Evolutionary conservation across 2,329 filamentous ascomycete genomes (phyloP).

Genomic region (Alternaria hordeiaustralica): DNA sequence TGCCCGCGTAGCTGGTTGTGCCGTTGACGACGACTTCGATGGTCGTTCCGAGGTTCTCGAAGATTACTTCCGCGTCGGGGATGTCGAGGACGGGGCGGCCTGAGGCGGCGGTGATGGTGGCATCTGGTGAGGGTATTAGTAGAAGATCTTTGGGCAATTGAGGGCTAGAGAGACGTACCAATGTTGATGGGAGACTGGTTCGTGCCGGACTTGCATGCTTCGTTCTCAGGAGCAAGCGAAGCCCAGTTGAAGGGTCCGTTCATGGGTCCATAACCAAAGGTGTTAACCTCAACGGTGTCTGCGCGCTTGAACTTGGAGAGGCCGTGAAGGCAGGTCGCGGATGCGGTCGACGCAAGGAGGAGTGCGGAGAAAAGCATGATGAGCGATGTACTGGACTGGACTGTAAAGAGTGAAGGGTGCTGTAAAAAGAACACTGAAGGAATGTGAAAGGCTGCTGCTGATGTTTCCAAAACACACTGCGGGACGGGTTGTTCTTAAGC

Average conservation of each 20-base stretch:
- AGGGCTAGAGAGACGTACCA: slow-evolving; percentile 29
- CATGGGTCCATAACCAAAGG: slow-evolving; percentile 53
- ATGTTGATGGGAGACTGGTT: slow-evolving; percentile 66
- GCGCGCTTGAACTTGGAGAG: slow-evolving; percentile 48
- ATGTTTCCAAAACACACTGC: background rate
- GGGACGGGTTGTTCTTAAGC: background rate
- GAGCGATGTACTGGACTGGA: slow-evolving; percentile 2
- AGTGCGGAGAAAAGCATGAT: slow-evolving; percentile 43
- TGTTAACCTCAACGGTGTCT: slow-evolving; percentile 38
- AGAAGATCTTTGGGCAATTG: background rate
- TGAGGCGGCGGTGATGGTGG: slow-evolving; percentile 38
- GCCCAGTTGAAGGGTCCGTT: slow-evolving; percentile 63
- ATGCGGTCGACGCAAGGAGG: slow-evolving; percentile 42
- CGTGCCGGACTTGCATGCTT: slow-evolving; percentile 56
- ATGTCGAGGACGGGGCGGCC: slow-evolving; percentile 47
- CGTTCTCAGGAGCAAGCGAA: slow-evolving; percentile 53
- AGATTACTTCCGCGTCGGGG: slow-evolving; percentile 53
- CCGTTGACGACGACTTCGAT: slow-evolving; percentile 63
- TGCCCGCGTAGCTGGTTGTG: slow-evolving; percentile 51
- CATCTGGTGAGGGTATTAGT: slow-evolving; percentile 29
- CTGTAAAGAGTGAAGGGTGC: background rate
- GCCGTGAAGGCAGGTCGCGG: slow-evolving; percentile 52
- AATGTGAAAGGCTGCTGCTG: background rate
- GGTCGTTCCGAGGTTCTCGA: slow-evolving; percentile 66
- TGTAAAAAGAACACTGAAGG: background rate